Evolutionary conservation across 2,329 filamentous ascomycete genomes (phyloP), one percentile per base, ranked within the genome.

Genomic region (Aspergillus floridensis): DNA sequence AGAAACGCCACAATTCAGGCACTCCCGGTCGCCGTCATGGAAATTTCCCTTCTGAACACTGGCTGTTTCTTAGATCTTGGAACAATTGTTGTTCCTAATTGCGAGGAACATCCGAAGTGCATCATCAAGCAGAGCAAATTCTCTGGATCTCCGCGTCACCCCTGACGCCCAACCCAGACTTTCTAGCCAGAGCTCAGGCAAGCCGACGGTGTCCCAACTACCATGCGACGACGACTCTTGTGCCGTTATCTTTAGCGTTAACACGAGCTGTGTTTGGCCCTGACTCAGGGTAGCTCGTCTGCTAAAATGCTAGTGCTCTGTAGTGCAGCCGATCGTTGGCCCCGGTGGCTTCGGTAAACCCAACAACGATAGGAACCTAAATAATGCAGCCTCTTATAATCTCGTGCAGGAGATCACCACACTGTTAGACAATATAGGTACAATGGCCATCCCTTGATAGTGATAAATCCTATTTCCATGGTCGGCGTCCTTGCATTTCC

Each of bases 1-100:
- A 65, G 63, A 47, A 62, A 58, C 63, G 63, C 63, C 63, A 63
- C 63, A 19, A 44, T 44, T 58, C 63, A 65, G 63, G 63, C 54
- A 58, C 59, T 58, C 55, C 50, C 52, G 52, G 57, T 51, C 51
- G 31, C 47, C 53, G 49, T 50, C 46, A 29, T 44, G 38, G 16
- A 19, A 44, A 14, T 31, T 53, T 53, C 51, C 10, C 19, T 47
- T 44, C 38, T 44, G 38, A 44, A 44, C 38, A 44, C 16, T 44
- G 38, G 38, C 38, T 44, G 38, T 16, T 19, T 44, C 16, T 44
- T 44, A n/a, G 38, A 19, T 44, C 16, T 44, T 44, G 38, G 38
- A 19, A 44, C 38, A 10, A 44, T 19, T 19, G 16, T 44, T 19
- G 6, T 19, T 44, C 38, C 38, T 19, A 19, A 44, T 8, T 6